Conservation (phyloP, 1,284 basidiomycete genomes). For the Apiotrichum sp. region DNA sequence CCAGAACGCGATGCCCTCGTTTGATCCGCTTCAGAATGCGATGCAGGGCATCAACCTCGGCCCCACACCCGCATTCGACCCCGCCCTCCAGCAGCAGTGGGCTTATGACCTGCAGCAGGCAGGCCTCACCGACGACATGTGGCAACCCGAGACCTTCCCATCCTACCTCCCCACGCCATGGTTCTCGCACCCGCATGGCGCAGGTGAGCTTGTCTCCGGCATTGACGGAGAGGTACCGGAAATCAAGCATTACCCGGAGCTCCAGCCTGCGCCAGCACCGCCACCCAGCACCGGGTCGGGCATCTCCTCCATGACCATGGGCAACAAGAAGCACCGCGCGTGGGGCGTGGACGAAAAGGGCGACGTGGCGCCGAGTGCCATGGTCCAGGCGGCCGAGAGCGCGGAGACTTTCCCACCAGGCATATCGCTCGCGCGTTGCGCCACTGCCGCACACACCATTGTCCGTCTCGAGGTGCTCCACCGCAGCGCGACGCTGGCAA, state of each 20-base stretch:
- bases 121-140: constrained; percentile 31
- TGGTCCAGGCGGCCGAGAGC: constrained; percentile 1
- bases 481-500: constrained; percentile 42
- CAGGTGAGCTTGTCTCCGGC: constrained; percentile 19
- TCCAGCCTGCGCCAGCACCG: neutral
- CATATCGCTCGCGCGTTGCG: constrained; percentile 42
- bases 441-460: constrained; percentile 46
- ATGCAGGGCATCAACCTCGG: neutral
- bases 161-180: constrained; percentile 40
- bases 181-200: constrained; percentile 37
- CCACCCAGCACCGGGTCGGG: neutral
- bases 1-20: neutral
- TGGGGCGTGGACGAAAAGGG: constrained; percentile 44
- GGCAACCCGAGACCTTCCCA: constrained; percentile 39
- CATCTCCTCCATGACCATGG: neutral
- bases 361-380: constrained; percentile 15
- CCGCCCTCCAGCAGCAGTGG: constrained; percentile 5
- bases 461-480: constrained; percentile 46
- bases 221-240: neutral
- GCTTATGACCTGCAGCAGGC: constrained; percentile 7
- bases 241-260: neutral
- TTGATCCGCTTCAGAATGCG: no score
- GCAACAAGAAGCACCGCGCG: constrained; percentile 31
- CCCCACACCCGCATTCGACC: constrained; percentile 1
- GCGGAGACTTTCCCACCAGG: constrained; percentile 44